Evolutionary conservation across 2,329 filamentous ascomycete genomes (phyloP).

Genomic region (Fusarium anguioides): DNA sequence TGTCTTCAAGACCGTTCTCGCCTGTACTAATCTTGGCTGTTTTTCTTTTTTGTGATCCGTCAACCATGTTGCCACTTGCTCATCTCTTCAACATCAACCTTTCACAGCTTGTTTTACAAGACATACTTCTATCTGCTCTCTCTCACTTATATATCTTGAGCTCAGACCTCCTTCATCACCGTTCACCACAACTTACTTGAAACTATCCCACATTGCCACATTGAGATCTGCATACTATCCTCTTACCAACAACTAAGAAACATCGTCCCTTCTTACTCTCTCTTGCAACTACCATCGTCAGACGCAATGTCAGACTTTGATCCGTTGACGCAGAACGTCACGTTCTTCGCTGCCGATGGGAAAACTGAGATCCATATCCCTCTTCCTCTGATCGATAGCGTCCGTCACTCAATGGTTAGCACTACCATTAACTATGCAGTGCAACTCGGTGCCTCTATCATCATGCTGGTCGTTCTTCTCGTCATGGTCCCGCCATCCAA

Average conservation of each 20-base stretch:
- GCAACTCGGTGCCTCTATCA: constrained; percentile 75
- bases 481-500: constrained; percentile 74
- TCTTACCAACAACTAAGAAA: not conserved
- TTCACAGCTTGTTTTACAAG: constrained; percentile 15
- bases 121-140: not conserved
- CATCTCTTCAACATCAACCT: constrained; percentile 4
- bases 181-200: constrained; percentile 4
- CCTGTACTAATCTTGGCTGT: constrained; percentile 12
- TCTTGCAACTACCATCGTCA: not conserved
- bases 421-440: constrained; percentile 72
- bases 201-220: constrained; percentile 4
- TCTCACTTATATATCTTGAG: constrained; percentile 3
- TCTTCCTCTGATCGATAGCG: constrained; percentile 48
- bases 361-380: constrained; percentile 48
- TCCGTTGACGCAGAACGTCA: constrained; percentile 51
- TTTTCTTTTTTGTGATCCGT: constrained; percentile 29
- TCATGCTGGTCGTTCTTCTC: constrained; percentile 74
- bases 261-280: not conserved
- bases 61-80: constrained; percentile 32
- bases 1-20: constrained; percentile 17
- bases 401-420: constrained; percentile 49
- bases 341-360: constrained; percentile 50
- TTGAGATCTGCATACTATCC: not conserved
- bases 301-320: constrained; percentile 48
- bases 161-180: constrained; percentile 20